Percentiles rank a stretch among this genome's conserved stretches.
Evolutionary conservation across 176 grass and related monocot genomes (phyloP).

Genomic region (Hsuehochloa calcarea): DNA sequence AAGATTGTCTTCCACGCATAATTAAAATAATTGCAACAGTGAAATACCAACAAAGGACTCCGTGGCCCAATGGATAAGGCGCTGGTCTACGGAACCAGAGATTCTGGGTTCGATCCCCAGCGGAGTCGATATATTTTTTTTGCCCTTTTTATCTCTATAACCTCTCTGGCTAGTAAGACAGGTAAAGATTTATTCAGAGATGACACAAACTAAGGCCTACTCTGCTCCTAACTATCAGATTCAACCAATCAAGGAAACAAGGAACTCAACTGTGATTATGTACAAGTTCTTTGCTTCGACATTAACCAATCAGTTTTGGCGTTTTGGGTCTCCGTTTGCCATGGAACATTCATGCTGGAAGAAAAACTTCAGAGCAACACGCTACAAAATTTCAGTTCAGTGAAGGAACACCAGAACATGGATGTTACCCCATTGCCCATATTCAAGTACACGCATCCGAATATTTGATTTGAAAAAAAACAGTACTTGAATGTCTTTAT

Average conservation of each 20-base stretch:
- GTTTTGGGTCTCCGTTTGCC: not conserved
- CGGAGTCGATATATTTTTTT: slow-evolving; percentile 41
- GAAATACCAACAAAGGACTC: not conserved
- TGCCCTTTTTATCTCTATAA: not conserved
- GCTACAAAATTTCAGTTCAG: not conserved
- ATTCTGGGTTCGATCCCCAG: slow-evolving; percentile 99
- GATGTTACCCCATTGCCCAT: not conserved
- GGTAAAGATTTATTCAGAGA: not conserved
- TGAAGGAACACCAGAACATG: not conserved
- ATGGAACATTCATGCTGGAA: not conserved
- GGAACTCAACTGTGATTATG: not conserved
- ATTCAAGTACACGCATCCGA: not conserved
- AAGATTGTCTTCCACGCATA: no score
- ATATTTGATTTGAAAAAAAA: not conserved
- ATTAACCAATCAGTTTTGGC: not conserved
- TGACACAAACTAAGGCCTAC: not conserved
- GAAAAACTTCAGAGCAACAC: not conserved
- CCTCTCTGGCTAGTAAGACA: no score
- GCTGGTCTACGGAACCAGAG: slow-evolving; percentile 99
- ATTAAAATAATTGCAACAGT: no score
- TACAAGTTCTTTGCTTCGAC: not conserved
- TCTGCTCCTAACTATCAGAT: not conserved
- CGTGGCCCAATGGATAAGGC: slow-evolving; percentile 98
- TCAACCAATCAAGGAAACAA: no score
- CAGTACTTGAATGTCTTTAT: not conserved